A percentile compares a stretch with the other conserved stretches of the same genome.
These are phyloP conservation scores for Neospora caninum DNA, from an alignment of 169 alveolate species.

Conservation along the genomic window DNA sequence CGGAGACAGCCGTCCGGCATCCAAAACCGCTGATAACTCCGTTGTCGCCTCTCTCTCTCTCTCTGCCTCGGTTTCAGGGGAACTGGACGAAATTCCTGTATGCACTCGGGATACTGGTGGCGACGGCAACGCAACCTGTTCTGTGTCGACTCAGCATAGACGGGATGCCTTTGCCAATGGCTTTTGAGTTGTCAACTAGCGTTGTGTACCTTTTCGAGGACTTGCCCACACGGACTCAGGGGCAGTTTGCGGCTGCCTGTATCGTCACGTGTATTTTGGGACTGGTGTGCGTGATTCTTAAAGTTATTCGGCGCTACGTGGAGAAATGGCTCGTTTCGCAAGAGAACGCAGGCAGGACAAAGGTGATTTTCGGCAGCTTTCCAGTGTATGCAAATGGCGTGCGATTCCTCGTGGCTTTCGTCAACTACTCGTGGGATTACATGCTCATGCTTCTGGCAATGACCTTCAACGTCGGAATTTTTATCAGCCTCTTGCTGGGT, in stretches of 20 bases:
- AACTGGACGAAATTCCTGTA: too few relatives aligned
- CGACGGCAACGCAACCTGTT: background rate
- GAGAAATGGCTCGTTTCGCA: constrained; percentile 38
- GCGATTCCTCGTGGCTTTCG: constrained; percentile 52
- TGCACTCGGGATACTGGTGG: background rate
- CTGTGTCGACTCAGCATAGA: background rate
- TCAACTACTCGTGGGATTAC: constrained; percentile 65
- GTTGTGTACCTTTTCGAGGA: constrained; percentile 48
- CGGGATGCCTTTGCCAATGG: constrained; percentile 62
- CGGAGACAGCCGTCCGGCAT: too few relatives aligned
- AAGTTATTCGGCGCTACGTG: constrained; percentile 55
- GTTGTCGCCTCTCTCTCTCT: too few relatives aligned
- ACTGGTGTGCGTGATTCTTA: constrained; percentile 53
- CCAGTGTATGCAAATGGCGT: constrained; percentile 56
- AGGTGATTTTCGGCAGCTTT: constrained; percentile 37
- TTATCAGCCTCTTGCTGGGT: constrained; percentile 54
- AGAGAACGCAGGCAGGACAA: constrained; percentile 8
- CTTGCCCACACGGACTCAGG: constrained; percentile 47
- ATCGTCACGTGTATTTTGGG: constrained; percentile 43
- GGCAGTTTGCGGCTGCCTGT: constrained; percentile 47
- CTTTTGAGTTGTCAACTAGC: constrained; percentile 43
- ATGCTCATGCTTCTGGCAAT: constrained; percentile 69
- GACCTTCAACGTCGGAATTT: constrained; percentile 70
- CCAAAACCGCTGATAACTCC: too few relatives aligned
- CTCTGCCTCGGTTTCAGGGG: too few relatives aligned